Evolutionary conservation across 371 early-diverging fungal genomes (phyloP), one percentile per base, ranked within the genome.

Genomic region (Umbelopsis sp.): DNA sequence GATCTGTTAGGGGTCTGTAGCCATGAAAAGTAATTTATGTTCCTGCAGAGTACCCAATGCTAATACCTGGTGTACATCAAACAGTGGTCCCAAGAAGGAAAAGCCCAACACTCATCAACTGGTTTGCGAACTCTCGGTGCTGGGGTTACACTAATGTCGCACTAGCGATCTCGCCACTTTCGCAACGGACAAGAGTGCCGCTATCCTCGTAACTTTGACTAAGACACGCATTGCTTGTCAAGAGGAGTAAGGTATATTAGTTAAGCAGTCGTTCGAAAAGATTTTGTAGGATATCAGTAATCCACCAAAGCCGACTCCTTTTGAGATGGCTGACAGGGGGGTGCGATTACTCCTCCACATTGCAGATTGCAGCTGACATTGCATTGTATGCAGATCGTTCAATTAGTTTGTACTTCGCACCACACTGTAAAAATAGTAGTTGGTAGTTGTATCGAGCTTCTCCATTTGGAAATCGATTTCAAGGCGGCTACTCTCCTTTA

Each of bases 141-240:
- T 57, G 57, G 35, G 18, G 57, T 32, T 63, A 68, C 24, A 35
- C n/a, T 14, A 51, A 68, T 67, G 37, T 63, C 22, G 22, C 57
- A 67, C 45, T 24, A 10, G 44, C 7, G 4, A 67, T n/a, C 3
- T 48, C 25, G 25, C 51, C 32, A 62, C 22, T 37, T 44, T 62
- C 51, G 24, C 24, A 22, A 22, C 22, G 22, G 22, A 22, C 22
- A 22, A 22, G 22, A 22, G 22, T 22, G 22, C 22, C 22, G 22
- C 22, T 22, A 22, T 22, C 22, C 22, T 22, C 22, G 22, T 22
- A 22, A 22, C 22, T 41, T 41, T 12, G 41, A 41, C 29, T 29
- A 41, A 41, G 7, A 7, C 7, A 41, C 2, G 2, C 10, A 7
- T 12, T 41, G 10, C 7, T 41, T 41, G 12, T 1, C 7, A 1